Conservation (phyloP, 2,329 filamentous ascomycete species). For the Pseudocercospora cruenta region DNA sequence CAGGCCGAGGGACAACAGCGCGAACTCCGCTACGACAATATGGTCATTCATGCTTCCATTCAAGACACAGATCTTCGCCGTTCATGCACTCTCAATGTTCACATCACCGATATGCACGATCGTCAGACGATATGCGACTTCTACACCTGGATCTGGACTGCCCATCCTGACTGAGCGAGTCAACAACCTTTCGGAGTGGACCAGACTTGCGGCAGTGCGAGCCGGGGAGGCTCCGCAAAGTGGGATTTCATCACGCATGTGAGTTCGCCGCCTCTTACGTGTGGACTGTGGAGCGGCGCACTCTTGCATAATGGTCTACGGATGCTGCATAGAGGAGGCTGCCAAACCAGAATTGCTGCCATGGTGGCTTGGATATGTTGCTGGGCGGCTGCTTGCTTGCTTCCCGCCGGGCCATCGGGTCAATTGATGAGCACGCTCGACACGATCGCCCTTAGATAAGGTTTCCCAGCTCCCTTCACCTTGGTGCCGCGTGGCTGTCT, state of each 20-base stretch:
- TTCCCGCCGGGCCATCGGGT: not conserved
- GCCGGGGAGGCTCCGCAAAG: not conserved
- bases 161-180: not conserved
- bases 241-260: not conserved
- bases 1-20: not conserved
- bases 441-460: not conserved
- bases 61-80: not conserved
- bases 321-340: not conserved
- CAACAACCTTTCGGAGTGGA: not conserved
- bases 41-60: not conserved
- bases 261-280: slow-evolving; percentile 1
- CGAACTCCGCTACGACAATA: not conserved
- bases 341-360: not conserved
- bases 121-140: not conserved
- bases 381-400: not conserved
- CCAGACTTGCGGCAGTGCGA: not conserved
- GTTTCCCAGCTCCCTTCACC: slow-evolving; percentile 4
- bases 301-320: not conserved
- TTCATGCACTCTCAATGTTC: not conserved
- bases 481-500: slow-evolving; percentile 6
- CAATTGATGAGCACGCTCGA: not conserved
- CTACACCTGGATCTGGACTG: not conserved
- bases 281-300: not conserved
- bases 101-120: not conserved
- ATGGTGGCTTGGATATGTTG: not conserved